Evolutionary conservation across 441 rosid genomes (phyloP), one percentile per base, ranked within the genome.

Genomic region (Pelargonium australe): DNA sequence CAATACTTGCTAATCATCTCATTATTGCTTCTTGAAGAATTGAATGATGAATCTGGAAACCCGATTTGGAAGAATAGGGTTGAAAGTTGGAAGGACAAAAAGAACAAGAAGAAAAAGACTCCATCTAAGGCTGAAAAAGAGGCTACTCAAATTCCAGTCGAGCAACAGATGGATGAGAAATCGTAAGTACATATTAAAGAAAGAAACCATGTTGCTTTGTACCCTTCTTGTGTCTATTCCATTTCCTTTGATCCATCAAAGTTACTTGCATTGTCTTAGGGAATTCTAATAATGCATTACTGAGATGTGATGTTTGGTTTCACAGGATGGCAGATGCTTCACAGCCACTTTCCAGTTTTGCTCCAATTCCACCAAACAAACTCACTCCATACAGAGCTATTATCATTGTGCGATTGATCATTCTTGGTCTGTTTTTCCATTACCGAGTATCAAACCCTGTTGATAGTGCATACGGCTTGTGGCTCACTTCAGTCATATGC

Each of bases 31-130:
- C 73, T 23, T 79, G 75, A 78, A 94, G 99, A 91, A 72, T 77
- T 86, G 72, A 86, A 86, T 43, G 94, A 90, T 77, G 97, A 91
- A 70, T 82, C 77, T 11, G 99, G 92, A 25, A 95, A 95, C 44
- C 96, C 99, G 6, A 89, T 95, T 53, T 95, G 99, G 99, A 95
- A 92, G 88, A 92, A 90, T 75, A 85, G 98, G 67, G 98, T 92
- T 64, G 98, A 95, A 72, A 92, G 96, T 69, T 92, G 98, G 98
- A 95, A 90, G 84, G 98, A 88, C 57, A 95, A 95, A 79, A 95
- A 95, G 84, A 80, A 76, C 76, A 88, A 89, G 85, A 94, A 89
- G 87, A 90, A 82, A 67, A 87, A 84, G 67, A 66, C 76, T 74
- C 79, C 83, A 44, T 66, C 87, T 5, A 89, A 95, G 79, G 79